Conservation (phyloP, 169 alveolate genomes). For the Plasmodium fragile region DNA sequence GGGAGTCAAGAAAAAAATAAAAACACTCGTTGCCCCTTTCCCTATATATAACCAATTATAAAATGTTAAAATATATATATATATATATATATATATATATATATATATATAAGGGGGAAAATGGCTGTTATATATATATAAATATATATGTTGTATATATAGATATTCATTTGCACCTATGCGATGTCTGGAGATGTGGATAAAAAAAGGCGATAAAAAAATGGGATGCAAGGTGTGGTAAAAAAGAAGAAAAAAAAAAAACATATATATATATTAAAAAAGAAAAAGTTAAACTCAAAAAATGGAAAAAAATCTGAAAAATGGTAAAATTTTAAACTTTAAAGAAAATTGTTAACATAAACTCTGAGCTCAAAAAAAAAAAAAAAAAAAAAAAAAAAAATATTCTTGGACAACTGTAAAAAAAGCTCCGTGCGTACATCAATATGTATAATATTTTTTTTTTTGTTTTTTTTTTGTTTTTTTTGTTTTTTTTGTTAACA, state of each 20-base stretch:
- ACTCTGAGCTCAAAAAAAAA: neutral
- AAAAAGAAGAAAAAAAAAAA: no score
- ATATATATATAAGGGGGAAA: neutral
- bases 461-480: neutral
- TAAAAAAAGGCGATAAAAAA: neutral
- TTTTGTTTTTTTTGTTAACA: neutral
- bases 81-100: slow-evolving; percentile 2
- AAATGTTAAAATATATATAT: slow-evolving; percentile 14
- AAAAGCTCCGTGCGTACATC: neutral
- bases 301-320: neutral
- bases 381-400: neutral
- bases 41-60: slow-evolving; percentile 21
- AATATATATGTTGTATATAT: neutral
- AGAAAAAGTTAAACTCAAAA: neutral
- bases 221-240: neutral
- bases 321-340: neutral
- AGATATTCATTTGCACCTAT: neutral
- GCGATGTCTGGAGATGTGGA: neutral
- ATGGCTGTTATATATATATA: neutral
- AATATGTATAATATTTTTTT: neutral
- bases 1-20: neutral
- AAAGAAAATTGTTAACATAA: neutral
- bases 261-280: neutral
- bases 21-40: slow-evolving; percentile 35
- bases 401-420: neutral